Evolutionary conservation across 306 rosid genomes (phyloP).

Genomic region (Datisca glomerata): DNA sequence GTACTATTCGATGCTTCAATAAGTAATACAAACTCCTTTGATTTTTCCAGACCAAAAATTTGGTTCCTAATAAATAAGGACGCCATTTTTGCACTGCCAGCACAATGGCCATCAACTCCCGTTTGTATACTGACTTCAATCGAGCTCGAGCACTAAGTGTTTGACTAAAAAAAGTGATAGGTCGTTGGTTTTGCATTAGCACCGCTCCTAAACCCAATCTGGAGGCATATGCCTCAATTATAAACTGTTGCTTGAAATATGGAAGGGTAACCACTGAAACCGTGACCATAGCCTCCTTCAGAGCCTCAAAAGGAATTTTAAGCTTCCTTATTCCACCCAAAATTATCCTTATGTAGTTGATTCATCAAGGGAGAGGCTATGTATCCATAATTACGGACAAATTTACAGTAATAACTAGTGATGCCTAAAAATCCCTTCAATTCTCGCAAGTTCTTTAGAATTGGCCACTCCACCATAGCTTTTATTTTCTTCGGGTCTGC

Average conservation of each 20-base stretch:
- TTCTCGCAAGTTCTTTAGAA: neutral
- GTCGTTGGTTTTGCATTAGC: neutral
- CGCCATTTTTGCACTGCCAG: slow-evolving; percentile 1
- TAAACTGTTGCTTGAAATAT: neutral
- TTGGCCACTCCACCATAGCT: neutral
- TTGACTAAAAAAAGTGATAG: neutral
- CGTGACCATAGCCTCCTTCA: neutral
- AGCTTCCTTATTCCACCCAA: neutral
- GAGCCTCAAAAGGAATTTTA: no score
- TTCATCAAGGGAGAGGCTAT: neutral
- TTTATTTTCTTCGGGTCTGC: neutral
- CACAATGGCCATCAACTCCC: neutral
- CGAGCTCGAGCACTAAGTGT: neutral
- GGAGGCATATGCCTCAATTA: neutral
- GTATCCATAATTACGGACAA: no score
- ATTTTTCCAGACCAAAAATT: neutral
- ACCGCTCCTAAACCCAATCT: neutral
- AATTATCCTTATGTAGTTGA: neutral
- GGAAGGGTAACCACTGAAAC: neutral
- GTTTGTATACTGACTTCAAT: neutral
- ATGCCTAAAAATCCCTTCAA: neutral
- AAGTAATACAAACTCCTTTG: neutral
- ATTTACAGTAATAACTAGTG: neutral
- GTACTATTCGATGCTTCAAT: neutral
- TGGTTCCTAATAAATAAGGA: neutral